Base-by-base conservation (phyloP, 768 basidiomycete species). In the Tylopilus cervinicoccineus region DNA sequence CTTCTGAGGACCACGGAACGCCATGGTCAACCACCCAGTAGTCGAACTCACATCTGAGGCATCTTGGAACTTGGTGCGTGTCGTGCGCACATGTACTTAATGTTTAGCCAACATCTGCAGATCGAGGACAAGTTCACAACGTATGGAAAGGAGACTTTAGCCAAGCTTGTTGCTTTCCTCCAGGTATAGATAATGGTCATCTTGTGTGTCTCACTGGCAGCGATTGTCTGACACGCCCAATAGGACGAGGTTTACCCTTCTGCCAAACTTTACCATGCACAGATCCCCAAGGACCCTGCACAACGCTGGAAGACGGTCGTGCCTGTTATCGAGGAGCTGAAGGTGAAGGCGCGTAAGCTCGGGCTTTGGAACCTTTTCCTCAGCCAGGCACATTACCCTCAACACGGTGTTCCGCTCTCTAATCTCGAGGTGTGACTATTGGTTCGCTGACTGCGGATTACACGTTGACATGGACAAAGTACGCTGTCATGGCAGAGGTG, bases 331-430 rank as follows among this genome's bases (percentile, higher is more conserved):
- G 85, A 80, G 55, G 86, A 88, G 47, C 78, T 99, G 56, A 96
- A 98, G 72, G 75, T 61, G 52, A 91, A 88, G 66, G 96, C 95
- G 0, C 89, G 84, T 71, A 79, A 80, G 61, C 79, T 83, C 23
- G 96, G 96, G 3, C 76, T 99, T 32, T 99, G 96, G 96, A 98
- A 98, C 64, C 76, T 99, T 31, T 98, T 97, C 76, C 75, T 98
- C 53, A 93, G 89, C 79, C 92, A 93, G 70, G 77, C 81, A 24
- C 95, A 96, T 63, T 97, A 95, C 65, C 93, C 93, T 8, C 75
- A 88, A 56, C 78, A 82, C 60, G 95, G 95, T 34, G 86, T 93
- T 6, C 85, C 86, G n/a, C 74, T 98, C 55, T 85, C 84, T 14
- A 98, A 97, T 68, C 76, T 99, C 38, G 96, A 99, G 78, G 93